These are phyloP conservation scores for Suhomyces panamericanus DNA, from an alignment of 1,139 yeast genomes.

Conservation along the genomic window DNA sequence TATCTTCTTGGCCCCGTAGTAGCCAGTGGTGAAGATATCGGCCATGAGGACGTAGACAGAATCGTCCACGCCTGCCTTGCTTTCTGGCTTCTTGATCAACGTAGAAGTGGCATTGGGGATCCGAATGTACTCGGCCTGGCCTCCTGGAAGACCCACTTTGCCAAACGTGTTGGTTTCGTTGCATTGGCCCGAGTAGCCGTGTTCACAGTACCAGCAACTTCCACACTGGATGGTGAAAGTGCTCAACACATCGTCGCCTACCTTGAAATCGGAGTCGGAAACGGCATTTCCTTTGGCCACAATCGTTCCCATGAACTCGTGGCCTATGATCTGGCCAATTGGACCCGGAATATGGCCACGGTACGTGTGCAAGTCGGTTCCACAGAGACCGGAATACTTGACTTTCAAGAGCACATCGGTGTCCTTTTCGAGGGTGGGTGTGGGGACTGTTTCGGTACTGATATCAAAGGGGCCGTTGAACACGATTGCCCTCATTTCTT, in stretches of 20 bases:
- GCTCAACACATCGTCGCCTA: conserved; percentile 50
- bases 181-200: conserved; percentile 56
- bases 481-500: conserved; percentile 55
- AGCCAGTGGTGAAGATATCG: conserved; percentile 67
- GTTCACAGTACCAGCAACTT: conserved; percentile 52
- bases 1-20: conserved; percentile 55
- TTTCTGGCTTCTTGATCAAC: conserved; percentile 41
- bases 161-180: conserved; percentile 55
- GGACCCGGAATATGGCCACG: conserved; percentile 53
- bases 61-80: conserved; percentile 34
- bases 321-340: conserved; percentile 49
- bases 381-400: conserved; percentile 57
- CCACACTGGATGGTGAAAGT: conserved; percentile 61
- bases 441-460: conserved; percentile 41
- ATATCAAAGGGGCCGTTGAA: conserved; percentile 52
- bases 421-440: conserved; percentile 41
- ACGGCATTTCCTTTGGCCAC: conserved; percentile 39
- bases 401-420: conserved; percentile 55
- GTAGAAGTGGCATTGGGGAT: conserved; percentile 59
- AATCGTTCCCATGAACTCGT: conserved; percentile 49
- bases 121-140: conserved; percentile 60
- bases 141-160: conserved; percentile 54
- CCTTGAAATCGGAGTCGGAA: conserved; percentile 28
- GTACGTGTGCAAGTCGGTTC: conserved; percentile 62
- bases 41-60: conserved; percentile 59